A percentile compares a stretch with the other conserved stretches of the same genome.
Conservation (phyloP, 305 asterid species). For the Vinca major region DNA sequence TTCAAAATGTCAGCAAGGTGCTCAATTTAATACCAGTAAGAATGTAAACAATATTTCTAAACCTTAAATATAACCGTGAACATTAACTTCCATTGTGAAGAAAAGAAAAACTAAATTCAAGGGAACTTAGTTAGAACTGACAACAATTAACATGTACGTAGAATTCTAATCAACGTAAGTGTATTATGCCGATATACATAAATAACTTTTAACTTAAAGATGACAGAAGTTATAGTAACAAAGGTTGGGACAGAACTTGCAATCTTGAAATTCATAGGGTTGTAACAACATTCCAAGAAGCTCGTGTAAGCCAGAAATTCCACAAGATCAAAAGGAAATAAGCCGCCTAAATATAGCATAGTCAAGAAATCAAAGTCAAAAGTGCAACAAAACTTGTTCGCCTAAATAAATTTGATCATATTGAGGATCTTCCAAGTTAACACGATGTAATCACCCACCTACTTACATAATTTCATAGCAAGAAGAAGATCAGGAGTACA, state of each 20-base stretch:
- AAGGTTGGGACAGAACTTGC: neutral
- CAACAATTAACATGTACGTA: neutral
- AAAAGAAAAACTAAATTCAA: neutral
- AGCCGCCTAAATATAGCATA: neutral
- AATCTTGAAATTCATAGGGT: neutral
- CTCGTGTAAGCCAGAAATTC: neutral
- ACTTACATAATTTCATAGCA: neutral
- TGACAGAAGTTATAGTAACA: neutral
- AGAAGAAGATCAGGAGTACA: no score
- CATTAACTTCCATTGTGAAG: neutral
- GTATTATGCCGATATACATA: neutral
- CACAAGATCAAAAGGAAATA: neutral
- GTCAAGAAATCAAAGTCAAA: neutral
- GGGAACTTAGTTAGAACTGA: neutral
- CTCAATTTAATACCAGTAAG: neutral
- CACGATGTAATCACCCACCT: neutral
- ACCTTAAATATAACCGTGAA: conserved; percentile 1
- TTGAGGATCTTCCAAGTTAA: neutral
- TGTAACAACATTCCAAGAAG: neutral
- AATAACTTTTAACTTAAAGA: neutral
- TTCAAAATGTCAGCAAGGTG: neutral
- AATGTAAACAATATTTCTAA: neutral
- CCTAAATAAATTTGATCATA: neutral
- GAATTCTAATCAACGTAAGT: neutral
- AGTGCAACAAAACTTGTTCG: neutral